Evolutionary conservation across 2,329 filamentous ascomycete genomes (phyloP), one percentile per base, ranked within the genome.

Genomic region (Colletotrichum euphorbiae): DNA sequence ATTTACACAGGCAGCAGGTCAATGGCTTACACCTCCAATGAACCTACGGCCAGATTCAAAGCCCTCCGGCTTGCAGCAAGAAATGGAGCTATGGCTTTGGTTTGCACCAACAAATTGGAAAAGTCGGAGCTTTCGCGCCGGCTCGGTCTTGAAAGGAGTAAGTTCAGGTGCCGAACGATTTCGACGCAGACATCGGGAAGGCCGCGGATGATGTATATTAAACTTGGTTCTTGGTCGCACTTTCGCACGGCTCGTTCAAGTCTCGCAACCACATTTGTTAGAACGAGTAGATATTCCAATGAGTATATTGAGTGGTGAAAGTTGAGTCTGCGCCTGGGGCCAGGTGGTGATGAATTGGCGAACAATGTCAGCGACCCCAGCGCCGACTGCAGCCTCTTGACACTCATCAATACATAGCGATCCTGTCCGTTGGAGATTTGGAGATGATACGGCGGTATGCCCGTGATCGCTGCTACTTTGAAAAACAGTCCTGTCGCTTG

Each of bases 21-120:
- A 11, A 43, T 6, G 3, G 46, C 63, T 67, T 4, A 68, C 69
- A 70, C 43, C 6, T 66, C 48, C 6, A 70, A 24, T 6, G 57
- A 57, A 48, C 52, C 38, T 0, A 40, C 36, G 1, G 66, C 62
- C 24, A 69, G 28, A 1, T 24, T 33, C n/a, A 70, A 15, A 7
- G 62, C 55, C 12, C 38, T 45, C 7, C 51, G 48, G 1, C 57
- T 57, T 2, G 62, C 60, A 1, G 21, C 48, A 15, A 70, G 56
- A 3, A 42, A 42, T 0, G 36, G 21, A 15, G 21, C 40, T 12
- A 68, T n/a, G 4, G 12, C 36, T 3, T 61, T n/a, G 11, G 40
- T 36, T 8, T 36, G n/a, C 17, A n/a, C 48, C 6, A 40, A 40
- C 5, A 50, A 15, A 8, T 3, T 58, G n/a, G 4, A 31, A 19